Conservation (phyloP, 768 basidiomycete species). For the Cyclocybe aegerita region DNA sequence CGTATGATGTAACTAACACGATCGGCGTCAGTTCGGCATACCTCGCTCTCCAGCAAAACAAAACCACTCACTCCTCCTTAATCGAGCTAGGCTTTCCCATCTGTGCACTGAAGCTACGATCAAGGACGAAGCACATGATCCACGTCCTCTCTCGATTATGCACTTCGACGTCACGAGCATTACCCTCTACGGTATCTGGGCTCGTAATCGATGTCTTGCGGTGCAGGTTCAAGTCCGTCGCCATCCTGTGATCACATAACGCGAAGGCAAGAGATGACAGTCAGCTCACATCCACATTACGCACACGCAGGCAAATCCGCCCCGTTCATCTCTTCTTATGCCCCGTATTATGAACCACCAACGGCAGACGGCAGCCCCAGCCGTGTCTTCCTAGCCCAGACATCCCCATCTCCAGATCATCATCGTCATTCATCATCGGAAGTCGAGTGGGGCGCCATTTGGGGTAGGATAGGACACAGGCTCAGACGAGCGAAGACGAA, state of each 20-base stretch:
- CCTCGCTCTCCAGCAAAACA: not conserved
- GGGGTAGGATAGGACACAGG: too few relatives aligned
- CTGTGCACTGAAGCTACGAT: constrained; percentile 89
- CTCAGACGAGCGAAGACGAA: too few relatives aligned
- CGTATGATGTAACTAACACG: constrained; percentile 78
- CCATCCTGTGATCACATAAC: constrained; percentile 61
- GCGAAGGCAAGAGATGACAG: not conserved
- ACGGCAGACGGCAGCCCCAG: too few relatives aligned
- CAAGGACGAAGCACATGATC: constrained; percentile 84
- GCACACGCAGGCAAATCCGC: not conserved
- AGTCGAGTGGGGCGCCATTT: too few relatives aligned
- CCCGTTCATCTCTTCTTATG: too few relatives aligned
- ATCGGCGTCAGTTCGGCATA: constrained; percentile 4
- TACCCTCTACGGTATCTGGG: constrained; percentile 76
- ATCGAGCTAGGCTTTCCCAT: constrained; percentile 96
- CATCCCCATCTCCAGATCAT: too few relatives aligned
- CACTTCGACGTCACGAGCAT: constrained; percentile 78
- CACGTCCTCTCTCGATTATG: constrained; percentile 95
- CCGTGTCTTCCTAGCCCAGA: too few relatives aligned
- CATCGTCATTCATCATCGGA: too few relatives aligned
- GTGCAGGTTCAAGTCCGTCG: constrained; percentile 93
- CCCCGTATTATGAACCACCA: too few relatives aligned
- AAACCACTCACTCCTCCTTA: constrained; percentile 79
- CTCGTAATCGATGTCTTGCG: constrained; percentile 69
- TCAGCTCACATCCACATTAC: constrained; percentile 1